Percentiles rank a stretch among this genome's conserved stretches.
phyloP scores from a whole-genome alignment of 768 basidiomycete genomes.

The Antrodiella citrinella region DNA sequence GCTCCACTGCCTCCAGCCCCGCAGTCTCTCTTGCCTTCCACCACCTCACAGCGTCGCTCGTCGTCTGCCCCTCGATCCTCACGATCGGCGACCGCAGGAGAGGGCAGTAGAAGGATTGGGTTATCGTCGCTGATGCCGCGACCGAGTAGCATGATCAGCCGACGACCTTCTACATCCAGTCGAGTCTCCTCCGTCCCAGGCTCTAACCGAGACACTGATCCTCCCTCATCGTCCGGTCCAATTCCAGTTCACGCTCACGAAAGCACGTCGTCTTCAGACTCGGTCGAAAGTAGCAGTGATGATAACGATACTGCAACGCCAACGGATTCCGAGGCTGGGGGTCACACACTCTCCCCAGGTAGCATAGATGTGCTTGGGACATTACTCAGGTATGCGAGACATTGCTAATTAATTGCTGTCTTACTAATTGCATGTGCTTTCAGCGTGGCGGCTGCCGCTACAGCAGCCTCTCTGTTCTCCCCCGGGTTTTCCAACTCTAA shows the following conservation, averaged over 20 bases:
- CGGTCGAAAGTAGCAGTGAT: conserved; percentile 1
- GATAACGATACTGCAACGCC: conserved; percentile 1
- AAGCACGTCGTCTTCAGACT: not conserved
- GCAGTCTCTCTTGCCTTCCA: conserved; percentile 12
- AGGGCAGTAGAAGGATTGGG: conserved; percentile 25
- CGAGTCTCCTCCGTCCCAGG: not conserved
- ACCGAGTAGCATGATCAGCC: conserved; percentile 21
- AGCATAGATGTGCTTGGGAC: conserved; percentile 81
- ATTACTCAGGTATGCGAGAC: conserved; percentile 55
- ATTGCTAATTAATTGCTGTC: conserved; percentile 1
- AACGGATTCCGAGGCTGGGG: conserved; percentile 18
- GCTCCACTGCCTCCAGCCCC: conserved; percentile 11
- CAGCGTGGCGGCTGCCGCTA: conserved; percentile 85
- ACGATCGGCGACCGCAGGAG: conserved; percentile 11
- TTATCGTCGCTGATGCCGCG: conserved; percentile 34
- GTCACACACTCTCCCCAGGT: conserved; percentile 47
- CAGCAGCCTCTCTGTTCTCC: conserved; percentile 70
- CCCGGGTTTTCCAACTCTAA: conserved; percentile 31
- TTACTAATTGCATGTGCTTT: conserved; percentile 5
- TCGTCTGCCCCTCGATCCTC: conserved; percentile 17
- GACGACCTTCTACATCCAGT: not conserved
- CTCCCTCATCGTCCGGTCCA: not conserved
- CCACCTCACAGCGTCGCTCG: conserved; percentile 24
- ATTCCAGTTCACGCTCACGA: not conserved
- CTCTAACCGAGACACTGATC: not conserved